Evolutionary conservation across 148 eudicot genomes (phyloP).

Genomic region (Rhododendron kiyosumense): DNA sequence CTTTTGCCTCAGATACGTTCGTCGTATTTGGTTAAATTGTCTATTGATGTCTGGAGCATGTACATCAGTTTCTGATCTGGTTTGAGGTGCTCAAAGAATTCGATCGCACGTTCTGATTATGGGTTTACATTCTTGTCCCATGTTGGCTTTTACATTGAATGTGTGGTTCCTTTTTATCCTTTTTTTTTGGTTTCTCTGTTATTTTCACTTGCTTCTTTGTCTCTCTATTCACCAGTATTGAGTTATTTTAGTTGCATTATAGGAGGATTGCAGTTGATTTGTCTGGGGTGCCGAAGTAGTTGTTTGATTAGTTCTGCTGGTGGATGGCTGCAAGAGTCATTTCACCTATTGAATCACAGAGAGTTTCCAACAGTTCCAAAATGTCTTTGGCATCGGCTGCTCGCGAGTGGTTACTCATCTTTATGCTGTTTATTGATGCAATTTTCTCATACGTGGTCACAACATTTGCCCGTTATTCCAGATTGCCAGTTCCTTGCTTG

Average conservation of each 20-base stretch:
- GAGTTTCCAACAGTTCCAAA: slow-evolving; percentile 19
- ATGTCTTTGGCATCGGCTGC: slow-evolving; percentile 53
- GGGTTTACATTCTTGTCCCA: background rate
- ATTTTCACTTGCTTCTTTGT: background rate
- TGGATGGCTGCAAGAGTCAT: slow-evolving; percentile 40
- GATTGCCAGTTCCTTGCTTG: slow-evolving; percentile 73
- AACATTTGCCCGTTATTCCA: slow-evolving; percentile 65
- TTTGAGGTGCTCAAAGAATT: background rate
- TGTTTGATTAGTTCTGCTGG: slow-evolving; percentile 12
- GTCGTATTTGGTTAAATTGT: background rate
- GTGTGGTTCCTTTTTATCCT: background rate
- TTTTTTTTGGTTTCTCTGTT: background rate
- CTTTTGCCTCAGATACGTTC: background rate
- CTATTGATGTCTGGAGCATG: background rate
- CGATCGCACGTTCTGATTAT: background rate
- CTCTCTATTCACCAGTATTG: background rate
- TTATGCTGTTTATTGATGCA: slow-evolving; percentile 61
- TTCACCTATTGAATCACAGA: slow-evolving; percentile 26
- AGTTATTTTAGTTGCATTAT: slow-evolving; percentile 1
- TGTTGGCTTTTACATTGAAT: background rate
- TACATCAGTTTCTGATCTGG: background rate
- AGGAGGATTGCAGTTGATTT: slow-evolving; percentile 7
- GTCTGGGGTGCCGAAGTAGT: background rate
- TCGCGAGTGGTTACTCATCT: slow-evolving; percentile 75
- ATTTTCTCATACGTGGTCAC: slow-evolving; percentile 62